A percentile compares a stretch with the other conserved stretches of the same genome.
Conservation (phyloP, 495 filamentous ascomycete species). For the Podospora pseudoanserina region DNA sequence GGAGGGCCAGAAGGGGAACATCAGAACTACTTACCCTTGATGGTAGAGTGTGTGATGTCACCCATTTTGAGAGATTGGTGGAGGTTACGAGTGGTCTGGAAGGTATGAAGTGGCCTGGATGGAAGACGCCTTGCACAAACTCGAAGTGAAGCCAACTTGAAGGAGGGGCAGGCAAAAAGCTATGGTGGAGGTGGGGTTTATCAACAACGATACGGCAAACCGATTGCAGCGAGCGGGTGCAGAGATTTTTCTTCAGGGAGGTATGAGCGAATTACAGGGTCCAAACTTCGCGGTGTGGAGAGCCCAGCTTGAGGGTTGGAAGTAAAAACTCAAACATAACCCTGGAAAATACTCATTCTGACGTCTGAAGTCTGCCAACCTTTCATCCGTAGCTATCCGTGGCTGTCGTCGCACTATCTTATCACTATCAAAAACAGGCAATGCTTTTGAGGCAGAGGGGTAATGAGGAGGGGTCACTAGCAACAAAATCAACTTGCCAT, state of each 20-base stretch:
- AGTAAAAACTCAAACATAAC: neutral
- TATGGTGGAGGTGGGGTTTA: conserved; percentile 15
- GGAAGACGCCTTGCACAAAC: conserved; percentile 23
- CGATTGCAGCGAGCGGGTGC: conserved; percentile 9
- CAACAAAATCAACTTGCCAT: neutral
- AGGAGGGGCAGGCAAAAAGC: conserved; percentile 6
- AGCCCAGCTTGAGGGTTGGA: conserved; percentile 5
- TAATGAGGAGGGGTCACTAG: neutral
- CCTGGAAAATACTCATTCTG: neutral
- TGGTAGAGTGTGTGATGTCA: conserved; percentile 36
- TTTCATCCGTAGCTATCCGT: neutral
- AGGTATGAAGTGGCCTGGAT: conserved; percentile 15
- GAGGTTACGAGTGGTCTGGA: conserved; percentile 13
- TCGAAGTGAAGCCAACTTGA: conserved; percentile 23
- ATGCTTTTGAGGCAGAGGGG: neutral
- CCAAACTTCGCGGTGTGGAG: conserved; percentile 19
- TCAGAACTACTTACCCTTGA: conserved; percentile 30
- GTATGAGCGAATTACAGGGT: conserved; percentile 31
- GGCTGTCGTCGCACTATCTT: neutral
- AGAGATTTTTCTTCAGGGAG: conserved; percentile 16
- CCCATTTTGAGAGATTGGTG: conserved; percentile 28
- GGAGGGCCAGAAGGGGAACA: neutral
- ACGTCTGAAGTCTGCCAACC: neutral
- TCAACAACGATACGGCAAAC: neutral
- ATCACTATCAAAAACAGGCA: neutral